These are phyloP conservation scores for Thermomucor indicae-seudaticae DNA, from an alignment of 371 early-diverging fungal species.

Conservation along the genomic window DNA sequence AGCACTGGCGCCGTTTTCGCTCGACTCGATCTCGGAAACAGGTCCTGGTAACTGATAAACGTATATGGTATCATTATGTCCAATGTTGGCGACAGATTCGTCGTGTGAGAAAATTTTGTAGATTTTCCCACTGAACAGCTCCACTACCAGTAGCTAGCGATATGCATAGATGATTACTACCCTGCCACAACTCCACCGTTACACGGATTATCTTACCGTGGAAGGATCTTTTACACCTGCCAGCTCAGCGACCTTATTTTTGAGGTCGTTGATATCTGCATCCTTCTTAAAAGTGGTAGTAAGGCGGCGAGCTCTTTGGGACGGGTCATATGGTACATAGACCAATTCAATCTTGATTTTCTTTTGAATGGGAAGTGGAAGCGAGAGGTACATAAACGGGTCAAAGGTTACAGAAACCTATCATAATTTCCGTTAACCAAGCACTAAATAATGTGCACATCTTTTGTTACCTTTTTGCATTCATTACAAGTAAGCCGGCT, in stretches of 20 bases:
- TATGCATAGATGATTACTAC: background rate
- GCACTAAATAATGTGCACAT: background rate
- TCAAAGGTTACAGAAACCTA: constrained; percentile 65
- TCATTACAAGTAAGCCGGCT: constrained; percentile 68
- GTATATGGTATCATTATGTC: constrained; percentile 57
- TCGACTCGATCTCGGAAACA: constrained; percentile 11
- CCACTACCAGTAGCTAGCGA: constrained; percentile 54
- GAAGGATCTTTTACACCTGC: constrained; percentile 40
- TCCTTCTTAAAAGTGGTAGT: constrained; percentile 48
- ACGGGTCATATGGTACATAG: constrained; percentile 55
- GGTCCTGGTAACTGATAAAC: constrained; percentile 61
- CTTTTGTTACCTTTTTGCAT: constrained; percentile 46
- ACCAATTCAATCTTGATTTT: constrained; percentile 39
- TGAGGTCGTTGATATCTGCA: constrained; percentile 58
- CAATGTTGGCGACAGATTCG: constrained; percentile 60
- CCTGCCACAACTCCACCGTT: too few species aligned
- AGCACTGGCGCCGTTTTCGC: background rate
- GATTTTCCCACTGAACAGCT: constrained; percentile 56
- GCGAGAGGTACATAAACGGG: constrained; percentile 66
- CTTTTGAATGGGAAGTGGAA: constrained; percentile 59
- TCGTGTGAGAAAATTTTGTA: constrained; percentile 61
- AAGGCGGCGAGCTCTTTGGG: constrained; percentile 22
- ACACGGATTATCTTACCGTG: too few species aligned
- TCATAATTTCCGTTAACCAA: background rate
- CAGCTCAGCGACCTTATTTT: constrained; percentile 57